Evolutionary conservation across 208 protist species (phyloP).

Genomic region (Trypanosoma vivax): DNA sequence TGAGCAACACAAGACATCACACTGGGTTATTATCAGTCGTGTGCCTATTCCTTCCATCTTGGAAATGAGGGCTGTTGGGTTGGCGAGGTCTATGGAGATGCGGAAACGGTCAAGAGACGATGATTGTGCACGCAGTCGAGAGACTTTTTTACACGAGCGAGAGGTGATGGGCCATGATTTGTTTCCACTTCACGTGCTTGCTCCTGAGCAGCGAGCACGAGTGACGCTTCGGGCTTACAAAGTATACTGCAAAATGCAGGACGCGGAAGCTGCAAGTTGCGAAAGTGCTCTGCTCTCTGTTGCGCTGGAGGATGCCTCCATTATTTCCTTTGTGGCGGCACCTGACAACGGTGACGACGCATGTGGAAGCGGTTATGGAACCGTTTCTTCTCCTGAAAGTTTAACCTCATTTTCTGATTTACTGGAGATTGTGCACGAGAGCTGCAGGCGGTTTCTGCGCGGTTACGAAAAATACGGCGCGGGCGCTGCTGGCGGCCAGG

Average conservation of each 20-base stretch:
- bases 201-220: slow-evolving; percentile 6
- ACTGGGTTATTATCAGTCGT: slow-evolving; percentile 19
- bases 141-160: slow-evolving; percentile 5
- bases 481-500: neutral
- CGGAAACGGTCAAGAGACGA: slow-evolving; percentile 4
- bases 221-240: slow-evolving; percentile 58
- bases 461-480: slow-evolving; percentile 15
- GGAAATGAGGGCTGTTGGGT: too few relatives aligned
- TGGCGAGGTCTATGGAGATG: neutral
- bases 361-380: too few relatives aligned
- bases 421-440: slow-evolving; percentile 35
- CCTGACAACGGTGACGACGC: neutral
- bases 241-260: slow-evolving; percentile 32
- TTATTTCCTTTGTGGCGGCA: neutral
- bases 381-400: too few relatives aligned
- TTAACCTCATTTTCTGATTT: slow-evolving; percentile 31
- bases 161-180: slow-evolving; percentile 36
- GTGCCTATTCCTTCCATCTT: slow-evolving; percentile 18
- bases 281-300: slow-evolving; percentile 13
- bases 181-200: slow-evolving; percentile 9
- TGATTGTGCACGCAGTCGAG: slow-evolving; percentile 4
- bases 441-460: slow-evolving; percentile 40
- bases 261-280: neutral
- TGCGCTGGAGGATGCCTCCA: slow-evolving; percentile 48
- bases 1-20: neutral